These are phyloP conservation scores for Guyanaporus albipodus DNA, from an alignment of 768 basidiomycete species.

Conservation along the genomic window DNA sequence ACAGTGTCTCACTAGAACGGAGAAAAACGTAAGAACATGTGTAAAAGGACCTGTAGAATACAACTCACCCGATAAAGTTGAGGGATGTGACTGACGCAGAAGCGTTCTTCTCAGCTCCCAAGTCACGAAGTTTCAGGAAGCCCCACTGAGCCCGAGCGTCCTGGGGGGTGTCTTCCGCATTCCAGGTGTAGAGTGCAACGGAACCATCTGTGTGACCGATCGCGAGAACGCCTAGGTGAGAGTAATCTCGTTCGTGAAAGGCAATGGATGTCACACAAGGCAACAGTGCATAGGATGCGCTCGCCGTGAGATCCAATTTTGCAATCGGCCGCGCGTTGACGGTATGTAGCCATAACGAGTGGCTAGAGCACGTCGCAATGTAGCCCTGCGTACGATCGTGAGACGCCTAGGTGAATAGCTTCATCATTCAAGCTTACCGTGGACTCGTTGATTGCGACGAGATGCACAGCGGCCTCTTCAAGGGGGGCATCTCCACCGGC, in stretches of 20 bases:
- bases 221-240: conserved; percentile 72
- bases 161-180: conserved; percentile 64
- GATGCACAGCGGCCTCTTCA: conserved; percentile 47
- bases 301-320: conserved; percentile 52
- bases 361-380: conserved; percentile 76
- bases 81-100: conserved; percentile 65
- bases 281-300: conserved; percentile 38
- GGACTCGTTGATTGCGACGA: conserved; percentile 80
- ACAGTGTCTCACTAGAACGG: conserved; percentile 21
- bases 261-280: conserved; percentile 70
- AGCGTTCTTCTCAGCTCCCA: conserved; percentile 49
- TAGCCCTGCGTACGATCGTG: conserved; percentile 57
- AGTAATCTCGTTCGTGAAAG: conserved; percentile 89
- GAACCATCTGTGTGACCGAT: conserved; percentile 73
- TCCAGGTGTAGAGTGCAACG: conserved; percentile 82
- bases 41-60: neutral
- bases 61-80: conserved; percentile 70
- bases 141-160: conserved; percentile 71
- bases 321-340: conserved; percentile 82
- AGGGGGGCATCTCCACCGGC: conserved; percentile 25
- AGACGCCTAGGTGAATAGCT: neutral
- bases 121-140: conserved; percentile 62
- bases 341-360: conserved; percentile 74
- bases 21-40: neutral
- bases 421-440: conserved; percentile 50